These are phyloP conservation scores for Ceratocystis lukuohia DNA, from an alignment of 2,329 filamentous ascomycete genomes.

Conservation along the genomic window DNA sequence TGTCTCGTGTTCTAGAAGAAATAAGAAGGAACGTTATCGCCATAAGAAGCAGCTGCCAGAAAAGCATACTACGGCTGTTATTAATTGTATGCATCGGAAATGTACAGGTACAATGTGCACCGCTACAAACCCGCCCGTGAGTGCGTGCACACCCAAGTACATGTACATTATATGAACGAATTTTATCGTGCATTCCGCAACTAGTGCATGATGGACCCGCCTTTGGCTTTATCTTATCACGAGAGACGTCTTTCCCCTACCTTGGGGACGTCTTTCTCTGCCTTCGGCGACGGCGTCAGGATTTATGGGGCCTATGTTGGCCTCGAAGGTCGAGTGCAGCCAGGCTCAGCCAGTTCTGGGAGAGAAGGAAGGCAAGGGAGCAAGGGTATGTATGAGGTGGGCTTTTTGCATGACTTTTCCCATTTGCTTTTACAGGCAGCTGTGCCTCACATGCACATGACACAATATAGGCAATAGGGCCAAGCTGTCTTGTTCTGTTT, in stretches of 20 bases:
- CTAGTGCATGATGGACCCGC: not conserved
- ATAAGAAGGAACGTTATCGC: not conserved
- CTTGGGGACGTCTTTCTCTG: not conserved
- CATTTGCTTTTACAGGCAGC: not conserved
- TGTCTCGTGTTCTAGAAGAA: not conserved
- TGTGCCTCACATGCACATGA: not conserved
- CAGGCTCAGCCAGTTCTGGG: not conserved
- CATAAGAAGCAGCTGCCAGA: not conserved
- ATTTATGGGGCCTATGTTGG: constrained; percentile 4
- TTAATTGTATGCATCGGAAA: not conserved
- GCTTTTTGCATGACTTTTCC: not conserved
- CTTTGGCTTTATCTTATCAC: not conserved
- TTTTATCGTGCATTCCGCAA: not conserved
- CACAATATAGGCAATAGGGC: not conserved
- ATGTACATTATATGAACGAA: not conserved
- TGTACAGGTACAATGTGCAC: no score
- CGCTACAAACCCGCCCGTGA: no score
- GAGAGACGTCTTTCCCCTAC: not conserved
- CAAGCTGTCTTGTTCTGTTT: not conserved
- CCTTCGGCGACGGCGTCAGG: constrained; percentile 12
- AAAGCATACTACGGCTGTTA: not conserved
- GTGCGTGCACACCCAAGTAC: no score
- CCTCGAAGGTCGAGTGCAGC: not conserved
- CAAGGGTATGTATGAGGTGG: not conserved
- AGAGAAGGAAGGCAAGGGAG: not conserved